Evolutionary conservation across 2,329 filamentous ascomycete species (phyloP), one percentile per base, ranked within the genome.

Genomic region (Aschersonia sp.): DNA sequence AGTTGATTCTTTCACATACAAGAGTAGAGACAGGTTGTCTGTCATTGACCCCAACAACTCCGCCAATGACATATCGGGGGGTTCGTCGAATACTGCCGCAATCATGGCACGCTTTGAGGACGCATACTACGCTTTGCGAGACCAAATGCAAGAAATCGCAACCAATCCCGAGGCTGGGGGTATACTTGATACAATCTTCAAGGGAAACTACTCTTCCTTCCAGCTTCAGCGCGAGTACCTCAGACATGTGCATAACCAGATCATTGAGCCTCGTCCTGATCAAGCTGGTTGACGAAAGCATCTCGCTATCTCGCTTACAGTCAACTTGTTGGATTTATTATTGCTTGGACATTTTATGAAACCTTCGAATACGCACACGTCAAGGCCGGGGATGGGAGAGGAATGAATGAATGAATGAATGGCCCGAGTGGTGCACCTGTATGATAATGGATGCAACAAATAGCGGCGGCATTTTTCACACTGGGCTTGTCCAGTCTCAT

Each of bases 41-140:
- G 95, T 98, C 56, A 84, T 95, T 50, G 92, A 98, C 59, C 92
- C 92, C 0, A 95, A 97, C 62, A 85, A 86, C 50, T 62, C 77
- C 0, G 68, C 74, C 30, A 97, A 97, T 61, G 92, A 98, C 58
- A 92, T 98, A 30, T 83, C 92, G 0, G 89, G 89, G 7, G 89
- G 89, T 7, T 92, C 89, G 0, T 75, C 71, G 44, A 84, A 86
- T 54, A 85, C 84, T 5, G 54, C 64, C 0, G 69, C 76, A 6
- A 85, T 96, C 45, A 69, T 86, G 53, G 61, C 70, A n/a, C 71
- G 74, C 9, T 97, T 98, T 61, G 68, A 75, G 1, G 66, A 79
- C 2, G 85, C 85, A 0, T 76, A 80, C 58, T 58, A 69, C 7
- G 61, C 62, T 2, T 65, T 94, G 12, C 68, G 72, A 44, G 61